Percentiles rank a stretch among this genome's conserved stretches.
phyloP scores from a whole-genome alignment of 2,329 filamentous ascomycete species.

The Domatiomyces globalis region DNA sequence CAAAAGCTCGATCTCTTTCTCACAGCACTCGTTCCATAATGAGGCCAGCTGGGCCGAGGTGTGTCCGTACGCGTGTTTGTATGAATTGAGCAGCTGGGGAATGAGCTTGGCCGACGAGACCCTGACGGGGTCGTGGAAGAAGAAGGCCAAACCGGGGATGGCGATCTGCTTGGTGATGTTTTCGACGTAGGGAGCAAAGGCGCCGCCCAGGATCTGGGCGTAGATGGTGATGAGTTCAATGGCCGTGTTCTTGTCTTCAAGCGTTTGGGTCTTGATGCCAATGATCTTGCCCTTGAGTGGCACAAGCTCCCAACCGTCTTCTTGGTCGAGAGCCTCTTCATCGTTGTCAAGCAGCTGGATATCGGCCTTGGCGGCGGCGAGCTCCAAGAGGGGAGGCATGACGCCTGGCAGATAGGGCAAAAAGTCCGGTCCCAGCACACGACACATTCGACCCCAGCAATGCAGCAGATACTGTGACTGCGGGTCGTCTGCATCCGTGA shows the following conservation, averaged over 20 bases:
- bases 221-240: constrained; percentile 97
- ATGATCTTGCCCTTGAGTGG: constrained; percentile 96
- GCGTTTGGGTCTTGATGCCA: constrained; percentile 87
- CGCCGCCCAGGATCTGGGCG: constrained; percentile 81
- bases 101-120: constrained; percentile 91
- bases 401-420: constrained; percentile 82
- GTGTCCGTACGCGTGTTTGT: constrained; percentile 78
- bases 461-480: constrained; percentile 95
- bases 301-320: constrained; percentile 94
- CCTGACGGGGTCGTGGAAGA: constrained; percentile 96
- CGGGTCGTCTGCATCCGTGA: constrained; percentile 83
- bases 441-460: constrained; percentile 98
- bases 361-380: constrained; percentile 90
- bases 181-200: constrained; percentile 80
- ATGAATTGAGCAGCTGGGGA: constrained; percentile 80
- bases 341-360: constrained; percentile 93
- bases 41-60: constrained; percentile 64
- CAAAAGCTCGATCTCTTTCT: constrained; percentile 84
- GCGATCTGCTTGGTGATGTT: constrained; percentile 96
- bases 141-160: constrained; percentile 85
- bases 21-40: constrained; percentile 73
- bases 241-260: constrained; percentile 99
- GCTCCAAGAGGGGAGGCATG: constrained; percentile 81
- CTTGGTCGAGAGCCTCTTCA: constrained; percentile 80
- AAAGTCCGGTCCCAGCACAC: constrained; percentile 80